Percentiles rank a stretch among this genome's conserved stretches.
Conservation (phyloP, 768 basidiomycete species). For the Psilocybe azurescens region DNA sequence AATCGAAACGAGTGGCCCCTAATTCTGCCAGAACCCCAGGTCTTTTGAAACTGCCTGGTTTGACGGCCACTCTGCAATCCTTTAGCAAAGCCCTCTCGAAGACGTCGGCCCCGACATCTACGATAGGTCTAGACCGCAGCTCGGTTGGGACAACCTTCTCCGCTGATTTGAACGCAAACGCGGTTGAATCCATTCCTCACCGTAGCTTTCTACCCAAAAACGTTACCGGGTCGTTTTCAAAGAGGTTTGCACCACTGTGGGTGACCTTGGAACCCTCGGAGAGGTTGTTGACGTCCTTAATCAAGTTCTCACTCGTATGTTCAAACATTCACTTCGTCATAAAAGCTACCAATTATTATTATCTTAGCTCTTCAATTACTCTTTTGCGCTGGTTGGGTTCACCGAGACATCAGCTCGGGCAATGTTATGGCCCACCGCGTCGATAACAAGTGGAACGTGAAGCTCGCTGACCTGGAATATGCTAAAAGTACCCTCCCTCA, state of each 20-base stretch:
- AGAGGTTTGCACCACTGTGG: not conserved
- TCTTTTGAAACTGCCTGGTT: not conserved
- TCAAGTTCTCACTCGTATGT: not conserved
- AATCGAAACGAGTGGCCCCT: not conserved
- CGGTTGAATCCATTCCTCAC: not conserved
- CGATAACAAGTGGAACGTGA: not conserved
- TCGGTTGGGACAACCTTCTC: too few relatives aligned
- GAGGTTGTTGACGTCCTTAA: not conserved
- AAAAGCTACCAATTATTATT: not conserved
- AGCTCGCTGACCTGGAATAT: constrained; percentile 3
- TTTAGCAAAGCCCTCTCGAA: not conserved
- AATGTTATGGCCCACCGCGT: not conserved
- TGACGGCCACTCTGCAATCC: not conserved
- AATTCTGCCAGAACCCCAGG: too few relatives aligned
- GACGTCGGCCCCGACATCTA: not conserved
- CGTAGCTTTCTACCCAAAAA: not conserved
- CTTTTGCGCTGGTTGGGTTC: not conserved
- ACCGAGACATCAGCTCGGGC: not conserved
- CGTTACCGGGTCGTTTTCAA: not conserved
- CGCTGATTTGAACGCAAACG: not conserved
- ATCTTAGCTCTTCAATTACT: not conserved
- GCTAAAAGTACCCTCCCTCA: not conserved
- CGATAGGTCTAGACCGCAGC: not conserved
- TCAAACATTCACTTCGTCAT: not conserved
- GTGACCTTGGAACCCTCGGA: not conserved